These are phyloP conservation scores for Cordyceps pruinosa DNA, from an alignment of 2,329 filamentous ascomycete species.

Conservation along the genomic window DNA sequence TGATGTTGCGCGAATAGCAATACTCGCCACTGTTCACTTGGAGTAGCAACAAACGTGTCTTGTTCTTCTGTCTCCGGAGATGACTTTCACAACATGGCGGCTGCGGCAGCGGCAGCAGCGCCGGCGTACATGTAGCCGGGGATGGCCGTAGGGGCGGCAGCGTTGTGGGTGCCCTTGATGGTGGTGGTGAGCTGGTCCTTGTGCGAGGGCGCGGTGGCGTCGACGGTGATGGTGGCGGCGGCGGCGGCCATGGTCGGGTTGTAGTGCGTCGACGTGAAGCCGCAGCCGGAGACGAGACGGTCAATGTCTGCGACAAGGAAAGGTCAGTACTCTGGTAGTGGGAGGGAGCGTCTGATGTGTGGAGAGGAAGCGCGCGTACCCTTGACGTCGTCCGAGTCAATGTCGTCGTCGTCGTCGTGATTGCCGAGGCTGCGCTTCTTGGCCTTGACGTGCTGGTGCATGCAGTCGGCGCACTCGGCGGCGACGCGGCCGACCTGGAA, in stretches of 20 bases:
- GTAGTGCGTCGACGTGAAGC: constrained; percentile 28
- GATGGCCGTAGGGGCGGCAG: background rate
- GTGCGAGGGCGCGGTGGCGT: constrained; percentile 26
- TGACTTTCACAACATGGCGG: constrained; percentile 4
- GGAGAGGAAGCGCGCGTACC: no score
- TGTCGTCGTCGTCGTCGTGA: constrained; percentile 14
- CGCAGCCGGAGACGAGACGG: constrained; percentile 28
- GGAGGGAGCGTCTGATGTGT: no score
- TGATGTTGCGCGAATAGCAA: no score
- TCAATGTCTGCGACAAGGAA: constrained; percentile 25
- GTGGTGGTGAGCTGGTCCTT: constrained; percentile 30
- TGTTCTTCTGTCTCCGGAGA: no score
- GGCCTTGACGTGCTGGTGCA: constrained; percentile 25
- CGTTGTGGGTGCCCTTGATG: constrained; percentile 18
- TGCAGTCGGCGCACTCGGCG: constrained; percentile 32
- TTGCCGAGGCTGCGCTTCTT: constrained; percentile 14
- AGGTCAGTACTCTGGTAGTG: background rate
- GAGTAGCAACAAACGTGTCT: no score
- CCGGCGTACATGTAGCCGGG: constrained; percentile 9
- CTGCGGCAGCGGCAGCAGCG: constrained; percentile 9
- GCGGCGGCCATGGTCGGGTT: constrained; percentile 21
- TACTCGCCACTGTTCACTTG: no score
- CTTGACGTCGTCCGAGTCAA: constrained; percentile 16
- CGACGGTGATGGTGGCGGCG: constrained; percentile 21
- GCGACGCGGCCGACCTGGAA: constrained; percentile 32